phyloP scores from a whole-genome alignment of 495 filamentous ascomycete genomes.

The Xylaria acuta region DNA sequence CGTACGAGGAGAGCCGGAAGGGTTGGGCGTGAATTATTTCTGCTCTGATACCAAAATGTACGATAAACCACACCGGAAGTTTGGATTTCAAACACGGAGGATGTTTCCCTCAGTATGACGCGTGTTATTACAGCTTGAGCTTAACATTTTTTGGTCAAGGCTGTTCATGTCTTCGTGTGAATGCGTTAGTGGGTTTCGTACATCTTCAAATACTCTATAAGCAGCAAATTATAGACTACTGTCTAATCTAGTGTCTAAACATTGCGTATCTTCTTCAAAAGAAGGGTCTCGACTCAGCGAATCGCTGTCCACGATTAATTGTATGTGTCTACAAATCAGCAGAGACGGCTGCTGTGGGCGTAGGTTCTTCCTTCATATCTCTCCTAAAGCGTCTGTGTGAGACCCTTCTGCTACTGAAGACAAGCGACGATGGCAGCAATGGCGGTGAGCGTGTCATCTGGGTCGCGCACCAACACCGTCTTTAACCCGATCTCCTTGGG shows the following conservation, averaged over 20 bases:
- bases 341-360: background rate
- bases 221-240: background rate
- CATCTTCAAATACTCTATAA: background rate
- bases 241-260: background rate
- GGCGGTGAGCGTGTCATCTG: slow-evolving; percentile 34
- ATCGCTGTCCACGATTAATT: background rate
- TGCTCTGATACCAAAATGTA: background rate
- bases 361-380: background rate
- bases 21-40: background rate
- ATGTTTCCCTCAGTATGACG: background rate
- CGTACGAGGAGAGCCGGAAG: slow-evolving; percentile 34
- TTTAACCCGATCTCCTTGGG: slow-evolving; percentile 32
- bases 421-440: slow-evolving; percentile 27
- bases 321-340: background rate
- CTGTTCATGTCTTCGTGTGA: background rate
- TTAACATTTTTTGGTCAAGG: background rate
- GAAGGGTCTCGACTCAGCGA: background rate
- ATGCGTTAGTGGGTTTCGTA: background rate
- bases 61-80: background rate
- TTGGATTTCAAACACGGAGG: background rate
- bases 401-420: background rate
- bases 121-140: background rate
- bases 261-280: background rate
- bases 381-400: background rate
- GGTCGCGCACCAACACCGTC: slow-evolving; percentile 36